Percentiles rank a stretch among this genome's conserved stretches.
Conservation (phyloP, 441 rosid genomes). For the Biscutella laevigata region DNA sequence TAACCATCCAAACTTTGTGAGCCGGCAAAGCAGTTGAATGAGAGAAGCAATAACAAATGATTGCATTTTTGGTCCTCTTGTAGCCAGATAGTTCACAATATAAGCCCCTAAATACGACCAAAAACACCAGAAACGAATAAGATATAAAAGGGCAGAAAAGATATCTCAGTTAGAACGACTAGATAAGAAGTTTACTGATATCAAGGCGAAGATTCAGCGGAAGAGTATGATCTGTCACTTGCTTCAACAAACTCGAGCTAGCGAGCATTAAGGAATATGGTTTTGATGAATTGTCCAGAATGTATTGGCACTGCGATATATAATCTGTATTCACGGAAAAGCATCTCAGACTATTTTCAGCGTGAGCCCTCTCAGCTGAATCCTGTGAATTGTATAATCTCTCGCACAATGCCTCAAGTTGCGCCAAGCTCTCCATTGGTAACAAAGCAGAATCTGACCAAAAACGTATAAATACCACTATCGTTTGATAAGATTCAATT, state of each 20-base stretch:
- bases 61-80: conserved; percentile 86
- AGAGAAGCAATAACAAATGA: conserved; percentile 74
- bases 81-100: conserved; percentile 75
- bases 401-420: conserved; percentile 93
- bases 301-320: conserved; percentile 93
- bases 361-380: conserved; percentile 83
- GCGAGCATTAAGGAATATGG: conserved; percentile 99
- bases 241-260: conserved; percentile 92
- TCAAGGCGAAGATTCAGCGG: conserved; percentile 85
- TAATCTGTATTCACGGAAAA: conserved; percentile 84
- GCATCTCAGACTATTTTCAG: conserved; percentile 87
- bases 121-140: conserved; percentile 12
- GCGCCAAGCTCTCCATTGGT: conserved; percentile 88
- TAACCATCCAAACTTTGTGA: conserved; percentile 97
- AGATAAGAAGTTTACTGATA: conserved; percentile 48
- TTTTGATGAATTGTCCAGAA: conserved; percentile 91
- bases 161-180: neutral
- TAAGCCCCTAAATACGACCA: conserved; percentile 47
- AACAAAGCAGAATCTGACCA: conserved; percentile 22
- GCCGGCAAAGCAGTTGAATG: conserved; percentile 81
- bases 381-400: conserved; percentile 92
- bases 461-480: conserved; percentile 27
- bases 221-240: conserved; percentile 93
- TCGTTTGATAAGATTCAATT: neutral
- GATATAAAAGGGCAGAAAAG: conserved; percentile 3